Evolutionary conservation across 2,329 filamentous ascomycete species (phyloP).

Genomic region (Beauveria brongniartii): DNA sequence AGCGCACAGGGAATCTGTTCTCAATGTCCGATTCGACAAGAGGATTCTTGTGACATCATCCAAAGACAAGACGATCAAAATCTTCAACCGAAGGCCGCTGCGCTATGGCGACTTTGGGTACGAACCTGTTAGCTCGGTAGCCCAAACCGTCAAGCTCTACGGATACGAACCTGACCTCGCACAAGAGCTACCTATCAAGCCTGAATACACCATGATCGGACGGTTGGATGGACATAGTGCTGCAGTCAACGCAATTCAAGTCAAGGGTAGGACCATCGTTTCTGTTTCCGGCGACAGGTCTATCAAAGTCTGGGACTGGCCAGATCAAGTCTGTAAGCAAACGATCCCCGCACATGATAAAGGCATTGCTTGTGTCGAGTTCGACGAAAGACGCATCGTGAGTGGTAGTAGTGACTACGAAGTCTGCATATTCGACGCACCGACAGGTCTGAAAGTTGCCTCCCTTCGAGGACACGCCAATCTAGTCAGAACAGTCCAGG

Average conservation of each 20-base stretch:
- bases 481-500: conserved; percentile 89
- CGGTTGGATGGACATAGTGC: conserved; percentile 77
- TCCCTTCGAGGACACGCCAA: conserved; percentile 74
- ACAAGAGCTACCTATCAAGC: conserved; percentile 41
- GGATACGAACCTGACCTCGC: conserved; percentile 42
- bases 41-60: conserved; percentile 92
- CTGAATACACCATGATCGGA: conserved; percentile 70
- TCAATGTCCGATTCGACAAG: conserved; percentile 89
- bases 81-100: conserved; percentile 79
- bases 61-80: conserved; percentile 94
- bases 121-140: conserved; percentile 43
- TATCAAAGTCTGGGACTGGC: conserved; percentile 93
- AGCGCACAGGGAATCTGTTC: conserved; percentile 82
- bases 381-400: conserved; percentile 86
- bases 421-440: conserved; percentile 87
- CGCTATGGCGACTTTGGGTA: conserved; percentile 52
- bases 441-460: conserved; percentile 80
- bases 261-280: conserved; percentile 76
- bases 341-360: conserved; percentile 85
- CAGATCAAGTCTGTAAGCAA: conserved; percentile 63
- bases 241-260: conserved; percentile 93
- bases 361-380: conserved; percentile 96
- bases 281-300: conserved; percentile 90
- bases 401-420: conserved; percentile 95
- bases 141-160: conserved; percentile 43